Evolutionary conservation across 2,329 filamentous ascomycete species (phyloP), one percentile per base, ranked within the genome.

Genomic region (Talaromyces sp.): DNA sequence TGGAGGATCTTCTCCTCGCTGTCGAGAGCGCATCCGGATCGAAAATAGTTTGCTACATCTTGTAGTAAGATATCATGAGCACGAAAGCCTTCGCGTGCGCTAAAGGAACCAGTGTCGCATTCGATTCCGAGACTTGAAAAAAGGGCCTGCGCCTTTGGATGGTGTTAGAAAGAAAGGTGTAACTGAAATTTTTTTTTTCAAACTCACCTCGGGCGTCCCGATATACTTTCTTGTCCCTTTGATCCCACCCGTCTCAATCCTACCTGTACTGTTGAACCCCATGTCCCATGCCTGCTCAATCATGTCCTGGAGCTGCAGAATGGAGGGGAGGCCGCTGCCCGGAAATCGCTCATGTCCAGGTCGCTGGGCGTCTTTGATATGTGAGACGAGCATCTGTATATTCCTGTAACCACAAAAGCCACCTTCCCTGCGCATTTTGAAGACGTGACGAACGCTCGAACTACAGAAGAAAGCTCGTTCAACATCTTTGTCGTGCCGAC

Each of bases 321-420:
- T 90, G 2, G 86, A 87, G 0, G 95, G 94, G 5, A 93, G 78
- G 1, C 77, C 79, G 5, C 14, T 28, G 4, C 79, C 78, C 1
- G 79, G 74, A 63, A 96, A 90, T 55, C 79, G 76, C 47, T 87
- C 80, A 63, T 83, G 75, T 0, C 89, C 90, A 12, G 80, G 75
- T 12, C 80, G 80, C 44, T 79, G 73, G 1, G 85, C 78, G 8
- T 83, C 84, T 62, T 88, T 85, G 23, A 97, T 85, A 72, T 91
- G 93, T 0, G 92, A 94, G 14, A 89, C 79, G 67, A 97, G 76
- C 87, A 96, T 96, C 73, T 98, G 95, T 34, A 96, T 96, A 70
- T 96, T 98, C 47, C 94, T 85, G 73, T 97, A 98, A 3, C 94
- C 94, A 72, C 94, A 98, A 73, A 98, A 98, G 5, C 92, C 90